These are phyloP conservation scores for Suillus ampliporus DNA, from an alignment of 768 basidiomycete genomes.

Conservation along the genomic window DNA sequence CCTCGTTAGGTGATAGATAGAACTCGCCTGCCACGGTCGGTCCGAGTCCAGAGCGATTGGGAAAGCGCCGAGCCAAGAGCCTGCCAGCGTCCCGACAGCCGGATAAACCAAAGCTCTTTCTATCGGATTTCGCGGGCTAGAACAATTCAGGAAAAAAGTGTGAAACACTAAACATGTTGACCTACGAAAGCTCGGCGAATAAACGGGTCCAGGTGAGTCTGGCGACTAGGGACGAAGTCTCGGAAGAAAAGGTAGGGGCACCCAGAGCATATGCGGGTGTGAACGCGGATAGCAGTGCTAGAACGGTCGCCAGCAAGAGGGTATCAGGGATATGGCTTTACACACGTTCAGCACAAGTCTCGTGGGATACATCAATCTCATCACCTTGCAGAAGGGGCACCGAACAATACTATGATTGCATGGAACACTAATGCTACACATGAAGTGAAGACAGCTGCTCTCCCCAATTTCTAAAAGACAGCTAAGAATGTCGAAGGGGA, in stretches of 20 bases:
- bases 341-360: neutral
- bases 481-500: conserved; percentile 5
- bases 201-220: conserved; percentile 77
- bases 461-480: conserved; percentile 49
- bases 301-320: conserved; percentile 67
- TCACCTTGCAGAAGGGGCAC: conserved; percentile 72
- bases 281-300: conserved; percentile 69
- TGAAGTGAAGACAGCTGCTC: conserved; percentile 60
- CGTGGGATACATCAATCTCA: conserved; percentile 22
- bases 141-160: conserved; percentile 8
- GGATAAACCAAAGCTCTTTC: conserved; percentile 87
- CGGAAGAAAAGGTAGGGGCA: conserved; percentile 52
- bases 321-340: conserved; percentile 63
- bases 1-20: neutral
- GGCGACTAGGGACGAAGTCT: conserved; percentile 52
- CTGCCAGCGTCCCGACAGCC: conserved; percentile 69
- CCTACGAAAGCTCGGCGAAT: conserved; percentile 84
- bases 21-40: conserved; percentile 91
- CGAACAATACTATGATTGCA: conserved; percentile 64
- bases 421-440: conserved; percentile 54
- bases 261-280: conserved; percentile 76
- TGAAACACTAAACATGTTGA: conserved; percentile 24
- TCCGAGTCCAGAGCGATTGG: conserved; percentile 97
- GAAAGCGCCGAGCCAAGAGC: conserved; percentile 81
- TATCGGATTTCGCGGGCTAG: conserved; percentile 62